Base-by-base conservation (phyloP, 352 stramenopile genomes). In the Phytophthora pseudosyringae region DNA sequence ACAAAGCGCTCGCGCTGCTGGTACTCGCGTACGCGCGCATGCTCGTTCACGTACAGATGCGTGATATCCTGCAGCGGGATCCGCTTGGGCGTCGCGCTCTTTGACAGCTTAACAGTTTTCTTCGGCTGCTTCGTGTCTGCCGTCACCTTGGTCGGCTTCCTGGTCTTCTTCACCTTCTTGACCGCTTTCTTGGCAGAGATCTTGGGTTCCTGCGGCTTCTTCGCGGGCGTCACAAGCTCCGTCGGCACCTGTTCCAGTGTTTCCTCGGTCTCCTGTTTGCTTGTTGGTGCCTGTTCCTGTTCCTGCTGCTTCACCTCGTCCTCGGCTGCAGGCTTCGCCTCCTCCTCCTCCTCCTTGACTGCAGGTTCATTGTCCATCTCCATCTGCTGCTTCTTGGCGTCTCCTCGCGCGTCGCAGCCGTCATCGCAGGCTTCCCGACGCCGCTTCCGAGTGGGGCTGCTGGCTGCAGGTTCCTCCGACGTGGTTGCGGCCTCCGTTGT, bases 1-100 rank as follows among this genome's bases (percentile, higher is more conserved):
- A 70, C 59, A 18, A 66, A 77, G 4, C 32, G 61, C 39, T 64
- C 54, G 5, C 54, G 67, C 13, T 53, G 67, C 8, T 57, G 57
- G 21, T 31, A 46, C 28, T 60, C 71, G 43, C 60, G 59, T 50
- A 39, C 55, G 39, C 50, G 62, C 29, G 18, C 29, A 12, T 64
- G 69, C 41, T 81, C 67, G 62, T 78, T 74, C 56, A 87, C 70
- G 41, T 83, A 91, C 26, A 89, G 57, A 62, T 89, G 80, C 16
- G 80, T 89, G 53, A 91, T 89, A 53, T 91, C 82, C 38, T 83
- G 75, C 57, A 91, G 59, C 33, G 82, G 82, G 15, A 72, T 64
- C 2, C 82, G 76, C 61, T 76, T 79, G 36, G 60, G 65, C 9
- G 60, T 53, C 51, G 67, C 28, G 53, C 45, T 65, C 60, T 78